phyloP scores from a whole-genome alignment of 306 rosid genomes.

The Citrullus colocynthis region DNA sequence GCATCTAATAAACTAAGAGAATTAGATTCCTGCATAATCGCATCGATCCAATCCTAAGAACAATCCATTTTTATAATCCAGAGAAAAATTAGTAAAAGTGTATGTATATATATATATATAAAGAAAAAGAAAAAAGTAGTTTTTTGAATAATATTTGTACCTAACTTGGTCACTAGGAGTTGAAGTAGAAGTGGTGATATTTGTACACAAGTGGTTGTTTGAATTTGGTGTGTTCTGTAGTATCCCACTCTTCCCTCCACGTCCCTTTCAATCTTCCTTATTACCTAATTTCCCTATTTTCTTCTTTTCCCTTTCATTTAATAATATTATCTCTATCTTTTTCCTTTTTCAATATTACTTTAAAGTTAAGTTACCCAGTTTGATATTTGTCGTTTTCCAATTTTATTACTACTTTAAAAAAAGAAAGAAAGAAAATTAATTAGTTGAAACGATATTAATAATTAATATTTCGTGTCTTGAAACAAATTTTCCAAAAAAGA shows the following conservation, averaged over 20 bases:
- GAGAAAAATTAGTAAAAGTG: background rate
- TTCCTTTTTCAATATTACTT: background rate
- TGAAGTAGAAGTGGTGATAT: background rate
- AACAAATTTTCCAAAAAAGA: background rate
- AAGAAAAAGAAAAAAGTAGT: background rate
- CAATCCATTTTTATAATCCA: background rate
- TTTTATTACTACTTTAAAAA: background rate
- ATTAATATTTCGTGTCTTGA: background rate
- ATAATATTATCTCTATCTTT: background rate
- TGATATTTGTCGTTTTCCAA: background rate
- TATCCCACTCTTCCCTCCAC: background rate
- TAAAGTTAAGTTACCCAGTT: background rate
- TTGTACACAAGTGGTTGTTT: constrained; percentile 1
- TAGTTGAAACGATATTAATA: background rate
- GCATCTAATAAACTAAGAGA: background rate
- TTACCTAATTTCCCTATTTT: constrained; percentile 2
- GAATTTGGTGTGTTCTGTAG: background rate
- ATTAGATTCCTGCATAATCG: background rate
- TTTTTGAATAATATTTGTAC: background rate
- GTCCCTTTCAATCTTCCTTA: background rate
- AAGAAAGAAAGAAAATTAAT: background rate
- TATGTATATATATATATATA: too few relatives aligned
- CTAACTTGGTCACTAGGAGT: background rate
- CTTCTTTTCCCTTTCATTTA: background rate
- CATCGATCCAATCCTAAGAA: background rate